Conservation (phyloP, 768 basidiomycete species). For the Leucosporidium scottii region DNA sequence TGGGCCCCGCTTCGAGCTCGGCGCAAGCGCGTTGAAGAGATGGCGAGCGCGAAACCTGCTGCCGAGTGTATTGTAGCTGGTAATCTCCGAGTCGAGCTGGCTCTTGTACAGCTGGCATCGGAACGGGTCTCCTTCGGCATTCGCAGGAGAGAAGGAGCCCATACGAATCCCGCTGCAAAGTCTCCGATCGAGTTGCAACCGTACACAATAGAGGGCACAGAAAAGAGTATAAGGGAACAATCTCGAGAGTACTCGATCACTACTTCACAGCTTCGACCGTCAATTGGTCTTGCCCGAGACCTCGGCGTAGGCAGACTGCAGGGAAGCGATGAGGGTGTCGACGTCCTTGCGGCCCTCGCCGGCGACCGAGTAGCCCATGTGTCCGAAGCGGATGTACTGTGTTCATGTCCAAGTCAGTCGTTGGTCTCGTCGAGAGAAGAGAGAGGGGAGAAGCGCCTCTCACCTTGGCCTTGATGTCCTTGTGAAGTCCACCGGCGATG, state of each 20-base stretch:
- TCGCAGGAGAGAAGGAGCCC: too few species aligned
- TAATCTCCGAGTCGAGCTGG: too few species aligned
- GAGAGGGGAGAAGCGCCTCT: background rate
- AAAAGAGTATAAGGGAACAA: background rate
- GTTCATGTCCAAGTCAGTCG: background rate
- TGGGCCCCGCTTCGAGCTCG: too few species aligned
- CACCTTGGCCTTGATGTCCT: conserved; percentile 64
- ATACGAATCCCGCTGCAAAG: background rate
- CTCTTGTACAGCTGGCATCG: too few species aligned
- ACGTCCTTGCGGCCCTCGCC: conserved; percentile 50
- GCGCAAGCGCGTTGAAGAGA: too few species aligned
- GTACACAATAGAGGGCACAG: background rate
- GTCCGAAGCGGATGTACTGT: conserved; percentile 71
- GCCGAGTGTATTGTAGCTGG: too few species aligned
- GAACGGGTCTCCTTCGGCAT: too few species aligned
- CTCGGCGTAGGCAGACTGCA: conserved; percentile 45
- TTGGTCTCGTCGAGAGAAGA: background rate
- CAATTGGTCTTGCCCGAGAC: conserved; percentile 9
- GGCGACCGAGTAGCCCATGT: conserved; percentile 84
- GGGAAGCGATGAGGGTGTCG: conserved; percentile 58
- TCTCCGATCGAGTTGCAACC: background rate
- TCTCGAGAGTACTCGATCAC: background rate
- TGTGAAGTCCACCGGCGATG: conserved; percentile 81
- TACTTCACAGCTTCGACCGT: conserved; percentile 20
- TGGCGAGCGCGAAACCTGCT: too few species aligned